A percentile compares a stretch with the other conserved stretches of the same genome.
Conservation (phyloP, 768 basidiomycete species). For the Mycena epipterygia region DNA sequence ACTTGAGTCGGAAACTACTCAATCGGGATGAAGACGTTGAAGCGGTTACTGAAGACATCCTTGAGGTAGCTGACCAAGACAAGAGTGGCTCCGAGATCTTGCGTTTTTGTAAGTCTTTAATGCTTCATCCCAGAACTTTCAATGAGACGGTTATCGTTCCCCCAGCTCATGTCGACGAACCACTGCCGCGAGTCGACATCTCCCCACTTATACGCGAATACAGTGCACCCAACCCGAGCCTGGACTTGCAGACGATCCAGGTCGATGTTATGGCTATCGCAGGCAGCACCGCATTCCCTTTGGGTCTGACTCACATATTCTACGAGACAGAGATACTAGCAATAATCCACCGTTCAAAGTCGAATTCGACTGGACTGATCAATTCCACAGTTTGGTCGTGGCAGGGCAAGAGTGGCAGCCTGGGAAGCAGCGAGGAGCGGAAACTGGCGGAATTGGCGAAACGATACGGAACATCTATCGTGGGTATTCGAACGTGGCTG, state of each 20-base stretch:
- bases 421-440: constrained; percentile 72
- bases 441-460: constrained; percentile 80
- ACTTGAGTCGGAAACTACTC: constrained; percentile 15
- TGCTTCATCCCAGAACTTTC: not conserved
- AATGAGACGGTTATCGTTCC: constrained; percentile 5
- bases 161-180: constrained; percentile 57
- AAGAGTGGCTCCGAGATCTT: constrained; percentile 37
- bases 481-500: constrained; percentile 48
- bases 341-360: constrained; percentile 79
- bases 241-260: constrained; percentile 70
- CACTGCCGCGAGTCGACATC: constrained; percentile 65
- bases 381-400: constrained; percentile 83
- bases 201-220: constrained; percentile 55
- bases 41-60: not conserved
- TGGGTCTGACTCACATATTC: constrained; percentile 69
- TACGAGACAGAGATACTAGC: constrained; percentile 81
- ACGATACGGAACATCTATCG: constrained; percentile 77
- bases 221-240: constrained; percentile 40
- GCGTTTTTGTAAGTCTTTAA: constrained; percentile 45
- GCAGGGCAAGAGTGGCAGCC: constrained; percentile 68
- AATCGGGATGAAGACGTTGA: not conserved
- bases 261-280: constrained; percentile 77
- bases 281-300: constrained; percentile 60
- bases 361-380: constrained; percentile 73
- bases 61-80: not conserved